phyloP scores from a whole-genome alignment of 1,284 basidiomycete species.

The Kalmanozyma brasiliensis region DNA sequence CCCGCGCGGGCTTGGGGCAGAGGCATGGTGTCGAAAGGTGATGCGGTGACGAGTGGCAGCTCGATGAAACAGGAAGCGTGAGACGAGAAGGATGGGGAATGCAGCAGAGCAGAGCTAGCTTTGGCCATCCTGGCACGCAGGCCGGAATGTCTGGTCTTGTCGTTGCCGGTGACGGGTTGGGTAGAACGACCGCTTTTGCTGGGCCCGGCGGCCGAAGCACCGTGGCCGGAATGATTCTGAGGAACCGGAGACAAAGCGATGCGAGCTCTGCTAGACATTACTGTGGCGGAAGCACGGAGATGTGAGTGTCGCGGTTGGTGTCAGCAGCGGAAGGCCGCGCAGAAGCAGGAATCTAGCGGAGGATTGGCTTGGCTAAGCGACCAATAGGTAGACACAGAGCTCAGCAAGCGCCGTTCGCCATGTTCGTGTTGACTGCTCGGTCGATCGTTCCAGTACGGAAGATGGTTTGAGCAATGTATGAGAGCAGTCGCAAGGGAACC shows the following conservation, averaged over 20 bases:
- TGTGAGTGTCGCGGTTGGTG: too few species aligned
- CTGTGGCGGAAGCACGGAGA: too few species aligned
- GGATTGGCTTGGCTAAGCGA: not conserved
- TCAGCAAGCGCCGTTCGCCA: constrained; percentile 6
- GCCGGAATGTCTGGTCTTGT: constrained; percentile 6
- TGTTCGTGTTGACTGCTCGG: not conserved
- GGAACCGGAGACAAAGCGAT: constrained; percentile 34
- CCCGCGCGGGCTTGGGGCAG: constrained; percentile 26
- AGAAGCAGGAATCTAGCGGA: not conserved
- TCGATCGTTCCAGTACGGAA: too few species aligned
- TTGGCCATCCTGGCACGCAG: constrained; percentile 21
- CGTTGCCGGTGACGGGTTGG: not conserved
- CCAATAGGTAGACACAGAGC: not conserved
- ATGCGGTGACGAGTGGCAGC: constrained; percentile 13
- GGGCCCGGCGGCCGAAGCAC: not conserved
- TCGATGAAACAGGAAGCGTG: constrained; percentile 25
- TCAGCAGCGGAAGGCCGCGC: too few species aligned
- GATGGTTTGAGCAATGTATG: too few species aligned
- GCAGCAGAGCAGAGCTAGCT: constrained; percentile 15
- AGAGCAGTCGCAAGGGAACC: too few species aligned
- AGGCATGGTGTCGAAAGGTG: constrained; percentile 22
- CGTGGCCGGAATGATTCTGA: constrained; percentile 14
- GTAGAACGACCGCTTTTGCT: not conserved
- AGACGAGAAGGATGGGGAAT: constrained; percentile 18
- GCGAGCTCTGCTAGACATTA: constrained; percentile 26